Evolutionary conservation across 2,329 filamentous ascomycete species (phyloP).

Genomic region (Apiospora pterosperma): DNA sequence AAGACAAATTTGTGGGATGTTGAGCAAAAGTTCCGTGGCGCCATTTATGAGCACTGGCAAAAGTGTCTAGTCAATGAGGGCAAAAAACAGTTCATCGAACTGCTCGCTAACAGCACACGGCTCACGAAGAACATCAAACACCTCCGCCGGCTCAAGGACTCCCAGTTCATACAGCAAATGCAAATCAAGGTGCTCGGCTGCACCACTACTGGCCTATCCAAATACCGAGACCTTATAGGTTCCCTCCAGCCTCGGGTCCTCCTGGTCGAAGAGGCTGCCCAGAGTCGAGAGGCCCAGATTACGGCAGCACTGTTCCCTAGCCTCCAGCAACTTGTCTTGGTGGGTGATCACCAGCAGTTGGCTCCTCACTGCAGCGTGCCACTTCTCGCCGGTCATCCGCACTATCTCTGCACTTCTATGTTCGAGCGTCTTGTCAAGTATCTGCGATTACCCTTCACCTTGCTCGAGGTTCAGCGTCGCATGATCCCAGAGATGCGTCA

Average conservation of each 20-base stretch:
- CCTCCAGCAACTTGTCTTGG: conserved; percentile 51
- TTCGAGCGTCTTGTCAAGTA: conserved; percentile 71
- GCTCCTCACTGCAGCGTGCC: conserved; percentile 64
- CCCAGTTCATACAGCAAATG: conserved; percentile 33
- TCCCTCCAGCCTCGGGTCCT: conserved; percentile 64
- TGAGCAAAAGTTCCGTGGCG: conserved; percentile 50
- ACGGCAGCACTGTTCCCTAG: conserved; percentile 47
- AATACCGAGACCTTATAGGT: conserved; percentile 70
- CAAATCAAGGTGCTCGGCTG: conserved; percentile 54
- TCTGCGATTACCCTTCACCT: conserved; percentile 59
- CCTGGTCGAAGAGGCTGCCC: conserved; percentile 77
- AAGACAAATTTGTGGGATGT: conserved; percentile 59
- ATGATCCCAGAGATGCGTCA: conserved; percentile 45
- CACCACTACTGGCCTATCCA: conserved; percentile 78
- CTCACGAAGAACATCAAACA: conserved; percentile 51
- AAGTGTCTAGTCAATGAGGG: conserved; percentile 47
- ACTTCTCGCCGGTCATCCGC: conserved; percentile 57
- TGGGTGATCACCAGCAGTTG: conserved; percentile 81
- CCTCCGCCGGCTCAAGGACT: conserved; percentile 57
- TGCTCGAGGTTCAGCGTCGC: conserved; percentile 64
- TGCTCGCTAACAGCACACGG: conserved; percentile 47
- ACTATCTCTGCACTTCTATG: conserved; percentile 68
- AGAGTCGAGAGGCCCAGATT: conserved; percentile 65
- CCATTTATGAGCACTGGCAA: conserved; percentile 65
- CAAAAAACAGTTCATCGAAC: conserved; percentile 40